These are phyloP conservation scores for Postia placenta DNA, from an alignment of 768 basidiomycete genomes.

Conservation along the genomic window DNA sequence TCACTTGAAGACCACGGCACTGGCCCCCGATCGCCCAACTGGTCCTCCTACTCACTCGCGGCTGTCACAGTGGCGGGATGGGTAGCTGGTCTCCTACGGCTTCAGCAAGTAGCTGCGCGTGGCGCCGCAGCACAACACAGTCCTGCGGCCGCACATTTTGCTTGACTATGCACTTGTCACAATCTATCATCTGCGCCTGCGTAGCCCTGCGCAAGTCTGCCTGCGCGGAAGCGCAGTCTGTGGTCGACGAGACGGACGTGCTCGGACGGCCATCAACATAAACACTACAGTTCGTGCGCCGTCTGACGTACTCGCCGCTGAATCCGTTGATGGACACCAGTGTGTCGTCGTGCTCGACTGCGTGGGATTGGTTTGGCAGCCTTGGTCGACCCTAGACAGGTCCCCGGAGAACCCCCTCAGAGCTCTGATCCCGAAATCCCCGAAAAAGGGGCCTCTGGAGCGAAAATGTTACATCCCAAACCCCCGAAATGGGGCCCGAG, in stretches of 20 bases:
- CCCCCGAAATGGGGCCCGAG: too few relatives aligned
- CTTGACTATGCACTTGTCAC: conserved; percentile 7
- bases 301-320: conserved; percentile 4
- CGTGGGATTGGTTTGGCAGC: background rate
- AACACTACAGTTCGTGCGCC: background rate
- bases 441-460: too few relatives aligned
- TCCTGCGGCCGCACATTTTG: conserved; percentile 1
- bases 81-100: background rate
- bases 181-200: conserved; percentile 5
- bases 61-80: background rate
- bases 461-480: too few relatives aligned
- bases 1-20: conserved; percentile 1
- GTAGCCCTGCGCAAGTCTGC: conserved; percentile 4
- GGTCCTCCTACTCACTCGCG: background rate
- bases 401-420: too few relatives aligned
- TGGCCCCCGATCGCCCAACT: background rate
- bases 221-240: background rate
- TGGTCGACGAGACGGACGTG: conserved; percentile 1
- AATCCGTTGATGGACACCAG: conserved; percentile 6
- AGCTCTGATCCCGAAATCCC: too few relatives aligned
- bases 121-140: background rate
- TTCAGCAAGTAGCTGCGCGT: conserved; percentile 4
- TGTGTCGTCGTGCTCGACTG: background rate
- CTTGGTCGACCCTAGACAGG: background rate
- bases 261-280: conserved; percentile 1